Percentiles rank a stretch among this genome's conserved stretches.
Conservation (phyloP, 1,139 yeast species). For the Sugiyamaella paludigena region DNA sequence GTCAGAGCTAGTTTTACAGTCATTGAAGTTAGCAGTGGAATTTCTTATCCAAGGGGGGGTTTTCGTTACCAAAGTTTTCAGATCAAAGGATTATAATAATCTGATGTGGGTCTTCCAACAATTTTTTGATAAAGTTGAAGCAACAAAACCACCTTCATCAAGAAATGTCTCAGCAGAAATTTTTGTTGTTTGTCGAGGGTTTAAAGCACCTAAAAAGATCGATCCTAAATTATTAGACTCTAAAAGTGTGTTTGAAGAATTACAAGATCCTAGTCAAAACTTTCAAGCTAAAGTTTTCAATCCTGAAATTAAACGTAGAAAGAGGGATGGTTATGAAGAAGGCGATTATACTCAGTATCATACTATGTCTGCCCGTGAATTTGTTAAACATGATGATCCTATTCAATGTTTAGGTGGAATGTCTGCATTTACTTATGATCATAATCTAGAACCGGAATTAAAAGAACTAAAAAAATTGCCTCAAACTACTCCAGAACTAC, state of each 20-base stretch:
- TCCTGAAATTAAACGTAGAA: conserved; percentile 87
- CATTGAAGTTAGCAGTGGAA: conserved; percentile 92
- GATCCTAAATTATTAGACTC: conserved; percentile 94
- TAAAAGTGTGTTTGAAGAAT: conserved; percentile 88
- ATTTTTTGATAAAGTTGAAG: conserved; percentile 92
- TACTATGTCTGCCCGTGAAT: conserved; percentile 71
- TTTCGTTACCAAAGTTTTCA: conserved; percentile 93
- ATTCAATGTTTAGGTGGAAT: conserved; percentile 75
- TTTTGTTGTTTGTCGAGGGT: conserved; percentile 93
- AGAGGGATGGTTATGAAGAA: conserved; percentile 96
- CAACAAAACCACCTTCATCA: conserved; percentile 97
- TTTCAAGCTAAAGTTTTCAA: conserved; percentile 90
- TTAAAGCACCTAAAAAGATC: conserved; percentile 91
- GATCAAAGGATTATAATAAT: conserved; percentile 96
- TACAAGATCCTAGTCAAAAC: conserved; percentile 62
- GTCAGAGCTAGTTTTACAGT: conserved; percentile 91
- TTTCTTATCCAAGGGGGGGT: conserved; percentile 89
- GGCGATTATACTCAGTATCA: conserved; percentile 82
- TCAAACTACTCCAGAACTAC: conserved; percentile 71
- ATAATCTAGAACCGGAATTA: conserved; percentile 66
- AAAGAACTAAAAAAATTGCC: conserved; percentile 66
- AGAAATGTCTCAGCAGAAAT: conserved; percentile 99
- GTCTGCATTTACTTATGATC: conserved; percentile 46
- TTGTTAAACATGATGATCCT: conserved; percentile 78
- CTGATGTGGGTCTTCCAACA: conserved; percentile 97